These are phyloP conservation scores for Tulasnella sp. DNA, from an alignment of 768 basidiomycete species.

Conservation along the genomic window DNA sequence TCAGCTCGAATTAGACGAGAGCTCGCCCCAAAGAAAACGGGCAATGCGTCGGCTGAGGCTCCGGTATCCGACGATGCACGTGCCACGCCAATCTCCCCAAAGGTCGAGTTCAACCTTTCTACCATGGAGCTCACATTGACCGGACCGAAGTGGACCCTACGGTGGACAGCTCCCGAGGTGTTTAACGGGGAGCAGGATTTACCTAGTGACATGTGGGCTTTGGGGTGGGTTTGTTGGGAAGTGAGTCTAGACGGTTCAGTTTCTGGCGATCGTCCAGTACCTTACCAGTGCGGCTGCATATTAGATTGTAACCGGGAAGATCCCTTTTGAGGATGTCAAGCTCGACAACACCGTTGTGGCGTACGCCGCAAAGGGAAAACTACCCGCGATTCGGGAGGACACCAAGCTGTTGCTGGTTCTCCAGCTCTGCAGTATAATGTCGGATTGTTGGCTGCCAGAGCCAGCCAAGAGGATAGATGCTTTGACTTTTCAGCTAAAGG, in stretches of 20 bases:
- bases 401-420: not conserved
- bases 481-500: not conserved
- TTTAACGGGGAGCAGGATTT: not conserved
- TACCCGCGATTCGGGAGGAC: not conserved
- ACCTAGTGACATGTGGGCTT: not conserved
- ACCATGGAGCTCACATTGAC: not conserved
- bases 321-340: not conserved
- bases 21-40: not conserved
- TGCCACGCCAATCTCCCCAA: not conserved
- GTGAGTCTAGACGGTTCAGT: not conserved
- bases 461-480: not conserved
- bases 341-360: not conserved
- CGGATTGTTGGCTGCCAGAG: no score
- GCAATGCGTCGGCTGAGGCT: not conserved
- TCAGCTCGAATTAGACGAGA: not conserved
- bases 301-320: not conserved
- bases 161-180: not conserved
- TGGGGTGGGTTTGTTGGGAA: not conserved
- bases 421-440: no score
- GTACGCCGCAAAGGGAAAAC: not conserved
- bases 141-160: not conserved
- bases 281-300: not conserved
- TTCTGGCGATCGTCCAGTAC: not conserved
- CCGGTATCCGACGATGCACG: not conserved
- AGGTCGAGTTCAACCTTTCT: not conserved